Evolutionary conservation across 495 filamentous ascomycete genomes (phyloP).

Genomic region (Neurospora tetrasperma): DNA sequence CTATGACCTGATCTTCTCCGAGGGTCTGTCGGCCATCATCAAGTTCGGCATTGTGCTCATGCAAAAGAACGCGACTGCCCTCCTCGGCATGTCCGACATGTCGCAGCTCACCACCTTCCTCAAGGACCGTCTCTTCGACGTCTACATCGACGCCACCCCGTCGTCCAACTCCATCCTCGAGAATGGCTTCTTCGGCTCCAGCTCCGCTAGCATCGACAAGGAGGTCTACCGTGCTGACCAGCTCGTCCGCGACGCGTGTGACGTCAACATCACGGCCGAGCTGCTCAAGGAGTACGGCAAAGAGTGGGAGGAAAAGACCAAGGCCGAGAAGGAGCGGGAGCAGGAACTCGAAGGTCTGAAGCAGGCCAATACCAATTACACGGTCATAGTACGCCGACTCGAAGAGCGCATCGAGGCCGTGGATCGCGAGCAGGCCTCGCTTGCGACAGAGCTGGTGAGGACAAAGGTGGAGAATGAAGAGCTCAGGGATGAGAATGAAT

Average conservation of each 20-base stretch:
- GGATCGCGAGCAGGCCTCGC: constrained; percentile 84
- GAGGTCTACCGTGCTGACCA: constrained; percentile 92
- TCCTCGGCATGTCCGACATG: constrained; percentile 92
- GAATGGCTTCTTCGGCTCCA: constrained; percentile 93
- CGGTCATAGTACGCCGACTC: constrained; percentile 62
- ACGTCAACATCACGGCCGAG: constrained; percentile 73
- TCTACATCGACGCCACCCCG: constrained; percentile 88
- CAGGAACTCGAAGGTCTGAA: constrained; percentile 68
- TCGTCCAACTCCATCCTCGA: constrained; percentile 82
- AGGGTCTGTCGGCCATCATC: constrained; percentile 84
- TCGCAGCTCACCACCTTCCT: constrained; percentile 71
- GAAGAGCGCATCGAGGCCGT: constrained; percentile 84
- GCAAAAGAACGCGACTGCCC: constrained; percentile 72
- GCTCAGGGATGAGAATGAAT: constrained; percentile 79
- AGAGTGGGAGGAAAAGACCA: constrained; percentile 88
- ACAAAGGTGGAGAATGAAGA: constrained; percentile 90
- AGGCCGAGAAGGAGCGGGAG: constrained; percentile 67
- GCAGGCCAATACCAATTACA: constrained; percentile 51
- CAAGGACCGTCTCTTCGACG: constrained; percentile 90
- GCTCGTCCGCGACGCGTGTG: constrained; percentile 86
- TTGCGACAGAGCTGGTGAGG: constrained; percentile 82
- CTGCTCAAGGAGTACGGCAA: constrained; percentile 65
- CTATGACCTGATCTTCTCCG: constrained; percentile 92
- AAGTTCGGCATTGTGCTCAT: constrained; percentile 92
- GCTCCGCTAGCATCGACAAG: constrained; percentile 73